Percentiles rank a stretch among this genome's conserved stretches.
phyloP scores from a whole-genome alignment of 768 basidiomycete species.

The Hydnum rufescens region DNA sequence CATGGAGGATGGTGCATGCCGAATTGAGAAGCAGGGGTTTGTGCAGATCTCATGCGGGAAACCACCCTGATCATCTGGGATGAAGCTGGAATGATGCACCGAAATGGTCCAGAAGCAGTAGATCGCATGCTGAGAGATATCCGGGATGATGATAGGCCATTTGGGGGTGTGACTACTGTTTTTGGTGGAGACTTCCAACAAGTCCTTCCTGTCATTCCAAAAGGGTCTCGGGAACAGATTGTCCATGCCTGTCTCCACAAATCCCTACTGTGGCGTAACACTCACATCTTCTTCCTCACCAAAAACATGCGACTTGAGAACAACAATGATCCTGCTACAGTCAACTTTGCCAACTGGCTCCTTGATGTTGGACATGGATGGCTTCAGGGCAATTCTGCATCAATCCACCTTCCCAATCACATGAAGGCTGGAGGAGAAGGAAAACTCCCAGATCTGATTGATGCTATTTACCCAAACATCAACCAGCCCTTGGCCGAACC shows the following conservation, averaged over 20 bases:
- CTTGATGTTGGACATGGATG: constrained; percentile 21
- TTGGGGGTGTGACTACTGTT: constrained; percentile 27
- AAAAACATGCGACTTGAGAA: constrained; percentile 25
- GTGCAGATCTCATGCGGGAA: constrained; percentile 18
- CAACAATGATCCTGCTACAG: constrained; percentile 12
- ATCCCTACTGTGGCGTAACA: constrained; percentile 22
- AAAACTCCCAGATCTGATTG: constrained; percentile 13
- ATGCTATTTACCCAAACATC: constrained; percentile 15
- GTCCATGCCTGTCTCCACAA: constrained; percentile 19
- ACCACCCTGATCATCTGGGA: constrained; percentile 27
- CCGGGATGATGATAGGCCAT: constrained; percentile 14
- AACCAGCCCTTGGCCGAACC: constrained; percentile 9
- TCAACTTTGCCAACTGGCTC: constrained; percentile 22
- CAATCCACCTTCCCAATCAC: constrained; percentile 14
- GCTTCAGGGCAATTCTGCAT: constrained; percentile 3
- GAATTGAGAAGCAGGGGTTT: constrained; percentile 18
- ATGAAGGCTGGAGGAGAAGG: constrained; percentile 14
- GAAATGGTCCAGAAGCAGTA: constrained; percentile 22
- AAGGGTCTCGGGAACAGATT: constrained; percentile 22
- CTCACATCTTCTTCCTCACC: constrained; percentile 19
- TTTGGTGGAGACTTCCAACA: constrained; percentile 34
- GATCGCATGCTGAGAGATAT: constrained; percentile 18
- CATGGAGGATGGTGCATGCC: constrained; percentile 17
- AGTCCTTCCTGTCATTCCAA: constrained; percentile 25
- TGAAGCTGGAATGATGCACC: constrained; percentile 24